Percentiles rank a stretch among this genome's conserved stretches.
Evolutionary conservation across 2,329 filamentous ascomycete species (phyloP).

Genomic region (Leptoxyphium fumago): DNA sequence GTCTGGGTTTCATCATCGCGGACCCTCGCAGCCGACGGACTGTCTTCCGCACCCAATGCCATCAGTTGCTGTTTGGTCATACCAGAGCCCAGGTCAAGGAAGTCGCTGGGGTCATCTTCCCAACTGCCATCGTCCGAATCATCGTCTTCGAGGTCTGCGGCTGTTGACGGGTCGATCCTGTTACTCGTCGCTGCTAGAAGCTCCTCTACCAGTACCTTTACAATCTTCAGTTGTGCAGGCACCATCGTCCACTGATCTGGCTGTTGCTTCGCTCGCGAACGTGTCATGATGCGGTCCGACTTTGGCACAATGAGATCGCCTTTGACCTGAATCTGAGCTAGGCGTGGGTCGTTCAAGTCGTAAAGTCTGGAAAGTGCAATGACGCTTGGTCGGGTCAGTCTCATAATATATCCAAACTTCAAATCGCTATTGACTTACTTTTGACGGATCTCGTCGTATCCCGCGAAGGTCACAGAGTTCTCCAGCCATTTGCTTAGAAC

Average conservation of each 20-base stretch:
- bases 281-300: conserved; percentile 78
- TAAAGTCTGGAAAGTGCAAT: conserved; percentile 89
- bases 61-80: conserved; percentile 57
- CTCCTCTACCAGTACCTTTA: conserved; percentile 92
- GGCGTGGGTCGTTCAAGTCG: conserved; percentile 65
- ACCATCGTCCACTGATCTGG: conserved; percentile 84
- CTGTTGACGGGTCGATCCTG: conserved; percentile 39
- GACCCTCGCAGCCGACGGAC: conserved; percentile 40
- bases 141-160: conserved; percentile 56
- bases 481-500: conserved; percentile 93
- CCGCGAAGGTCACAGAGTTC: conserved; percentile 93
- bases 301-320: conserved; percentile 75
- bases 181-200: conserved; percentile 63
- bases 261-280: conserved; percentile 75
- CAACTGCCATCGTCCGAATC: conserved; percentile 50
- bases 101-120: conserved; percentile 67
- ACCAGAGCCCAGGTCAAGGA: conserved; percentile 53
- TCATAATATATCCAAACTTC: not conserved
- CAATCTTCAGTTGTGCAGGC: conserved; percentile 78
- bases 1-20: conserved; percentile 82
- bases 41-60: conserved; percentile 48
- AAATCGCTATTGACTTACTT: conserved; percentile 47
- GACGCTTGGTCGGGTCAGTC: conserved; percentile 41
- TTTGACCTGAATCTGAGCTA: conserved; percentile 70
- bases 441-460: conserved; percentile 91